Conservation (phyloP, 1,284 basidiomycete species). For the Ustilago trichophora region DNA sequence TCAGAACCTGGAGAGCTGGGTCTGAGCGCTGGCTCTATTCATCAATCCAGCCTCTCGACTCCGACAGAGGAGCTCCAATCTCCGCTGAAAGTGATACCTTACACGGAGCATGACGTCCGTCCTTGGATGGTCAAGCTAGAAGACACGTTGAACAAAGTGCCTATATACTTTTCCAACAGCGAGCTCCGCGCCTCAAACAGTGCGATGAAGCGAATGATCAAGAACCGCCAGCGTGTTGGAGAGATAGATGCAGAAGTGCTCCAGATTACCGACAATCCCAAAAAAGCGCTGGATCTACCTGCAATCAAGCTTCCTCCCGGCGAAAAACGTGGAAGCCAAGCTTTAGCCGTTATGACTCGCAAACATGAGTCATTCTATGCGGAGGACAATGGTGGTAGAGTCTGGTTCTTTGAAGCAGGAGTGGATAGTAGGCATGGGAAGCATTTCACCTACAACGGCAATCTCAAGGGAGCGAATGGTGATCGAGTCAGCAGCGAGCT, state of each 20-base stretch:
- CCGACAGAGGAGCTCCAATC: background rate
- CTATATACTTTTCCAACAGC: too few species aligned
- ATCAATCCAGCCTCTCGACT: too few species aligned
- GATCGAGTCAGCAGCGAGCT: background rate
- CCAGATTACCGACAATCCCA: background rate
- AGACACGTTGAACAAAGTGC: background rate
- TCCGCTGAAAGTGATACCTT: background rate
- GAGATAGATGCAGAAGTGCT: background rate
- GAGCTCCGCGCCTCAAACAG: background rate
- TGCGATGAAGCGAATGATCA: conserved; percentile 5
- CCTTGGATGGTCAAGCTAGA: background rate
- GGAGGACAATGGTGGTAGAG: background rate
- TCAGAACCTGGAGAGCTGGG: too few species aligned
- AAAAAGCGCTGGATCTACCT: background rate
- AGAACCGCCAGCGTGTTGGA: background rate
- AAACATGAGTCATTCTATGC: conserved; percentile 1
- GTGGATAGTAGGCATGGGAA: background rate
- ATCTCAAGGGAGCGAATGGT: background rate
- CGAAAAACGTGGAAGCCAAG: background rate
- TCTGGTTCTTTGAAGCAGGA: conserved; percentile 4
- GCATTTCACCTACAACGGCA: conserved; percentile 4
- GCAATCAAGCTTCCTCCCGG: conserved; percentile 1
- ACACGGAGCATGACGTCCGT: background rate
- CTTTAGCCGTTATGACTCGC: conserved; percentile 2
- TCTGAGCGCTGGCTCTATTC: too few species aligned